Percentiles rank a stretch among this genome's conserved stretches.
Evolutionary conservation across 257 asterid species (phyloP).

Genomic region (Przewalskia tangutica): DNA sequence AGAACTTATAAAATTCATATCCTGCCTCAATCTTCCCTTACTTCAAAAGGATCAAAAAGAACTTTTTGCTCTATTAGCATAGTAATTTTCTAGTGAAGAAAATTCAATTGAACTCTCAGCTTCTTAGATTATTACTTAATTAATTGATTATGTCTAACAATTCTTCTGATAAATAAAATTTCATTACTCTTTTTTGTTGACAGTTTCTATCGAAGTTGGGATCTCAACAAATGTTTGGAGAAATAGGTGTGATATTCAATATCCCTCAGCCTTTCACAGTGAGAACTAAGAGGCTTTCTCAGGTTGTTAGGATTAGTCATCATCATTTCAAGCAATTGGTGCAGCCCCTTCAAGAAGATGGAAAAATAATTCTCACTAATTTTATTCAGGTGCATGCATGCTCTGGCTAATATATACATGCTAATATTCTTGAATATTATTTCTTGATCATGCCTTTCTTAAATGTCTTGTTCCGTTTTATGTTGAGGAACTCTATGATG

Average conservation of each 20-base stretch:
- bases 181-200: not conserved
- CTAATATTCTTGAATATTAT: too few relatives aligned
- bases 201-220: constrained; percentile 60
- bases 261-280: constrained; percentile 95
- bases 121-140: too few relatives aligned
- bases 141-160: not conserved
- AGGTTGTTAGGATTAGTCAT: constrained; percentile 83
- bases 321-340: constrained; percentile 84
- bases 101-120: too few relatives aligned
- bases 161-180: not conserved
- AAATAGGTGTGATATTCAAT: constrained; percentile 77
- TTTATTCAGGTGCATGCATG: constrained; percentile 73
- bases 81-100: too few relatives aligned
- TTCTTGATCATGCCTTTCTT: too few relatives aligned
- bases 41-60: too few relatives aligned
- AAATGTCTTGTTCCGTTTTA: too few relatives aligned
- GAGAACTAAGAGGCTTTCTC: constrained; percentile 87
- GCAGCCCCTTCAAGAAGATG: constrained; percentile 56
- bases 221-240: constrained; percentile 73
- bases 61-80: too few relatives aligned
- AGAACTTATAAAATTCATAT: too few relatives aligned
- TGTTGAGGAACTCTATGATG: too few relatives aligned
- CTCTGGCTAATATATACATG: too few relatives aligned
- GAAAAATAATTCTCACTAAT: constrained; percentile 52
- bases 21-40: too few relatives aligned